Conservation (phyloP, 2,329 filamentous ascomycete genomes). For the Aspergillus versicolor region DNA sequence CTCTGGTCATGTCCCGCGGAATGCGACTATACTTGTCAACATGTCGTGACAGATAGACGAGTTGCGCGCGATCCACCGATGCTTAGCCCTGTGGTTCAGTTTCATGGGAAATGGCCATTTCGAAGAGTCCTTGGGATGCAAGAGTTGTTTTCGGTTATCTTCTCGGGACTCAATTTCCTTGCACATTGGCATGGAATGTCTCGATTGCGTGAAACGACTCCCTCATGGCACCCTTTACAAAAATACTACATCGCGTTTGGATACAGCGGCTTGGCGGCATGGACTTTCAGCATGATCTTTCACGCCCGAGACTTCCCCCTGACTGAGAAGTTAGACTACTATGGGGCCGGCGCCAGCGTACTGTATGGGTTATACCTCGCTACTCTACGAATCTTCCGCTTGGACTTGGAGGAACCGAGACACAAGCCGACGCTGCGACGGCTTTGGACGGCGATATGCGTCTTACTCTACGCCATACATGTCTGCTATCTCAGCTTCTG, state of each 20-base stretch:
- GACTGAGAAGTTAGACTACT: conserved; percentile 96
- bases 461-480: conserved; percentile 69
- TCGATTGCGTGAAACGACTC: conserved; percentile 69
- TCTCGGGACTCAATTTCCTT: conserved; percentile 86
- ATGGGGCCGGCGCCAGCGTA: conserved; percentile 84
- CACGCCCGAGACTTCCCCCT: conserved; percentile 81
- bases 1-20: conserved; percentile 90
- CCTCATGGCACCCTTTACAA: conserved; percentile 70
- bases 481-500: conserved; percentile 81
- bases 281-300: conserved; percentile 88
- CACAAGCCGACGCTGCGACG: conserved; percentile 58
- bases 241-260: conserved; percentile 79
- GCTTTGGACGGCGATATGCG: conserved; percentile 74
- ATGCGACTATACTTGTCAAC: conserved; percentile 98
- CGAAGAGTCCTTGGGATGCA: conserved; percentile 86
- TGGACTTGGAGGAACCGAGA: conserved; percentile 61
- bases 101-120: conserved; percentile 99
- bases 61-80: conserved; percentile 63
- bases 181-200: conserved; percentile 78
- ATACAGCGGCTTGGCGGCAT: conserved; percentile 77
- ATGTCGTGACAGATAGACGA: conserved; percentile 77
- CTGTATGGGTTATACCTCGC: conserved; percentile 90
- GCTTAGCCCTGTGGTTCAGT: conserved; percentile 74
- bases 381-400: conserved; percentile 75
- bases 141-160: conserved; percentile 90